Base-by-base conservation (phyloP, 768 basidiomycete species). In the Lactifluus volemus region DNA sequence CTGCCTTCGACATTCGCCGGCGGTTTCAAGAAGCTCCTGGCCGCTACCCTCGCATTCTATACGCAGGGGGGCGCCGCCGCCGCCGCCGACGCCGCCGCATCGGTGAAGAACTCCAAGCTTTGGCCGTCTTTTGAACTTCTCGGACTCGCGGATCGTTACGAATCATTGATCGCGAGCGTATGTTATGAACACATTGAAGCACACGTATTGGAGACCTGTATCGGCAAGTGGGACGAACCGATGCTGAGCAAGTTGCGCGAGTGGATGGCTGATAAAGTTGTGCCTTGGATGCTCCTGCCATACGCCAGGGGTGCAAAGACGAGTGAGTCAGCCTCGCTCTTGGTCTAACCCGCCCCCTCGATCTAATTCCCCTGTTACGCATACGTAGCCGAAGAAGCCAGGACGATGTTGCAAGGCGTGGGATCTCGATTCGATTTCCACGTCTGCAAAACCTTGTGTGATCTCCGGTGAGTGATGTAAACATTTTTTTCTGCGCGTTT, bases 401-500 rank as follows among this genome's bases (percentile, higher is more conserved):
- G 84, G 68, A 71, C 78, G 39, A 79, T 88, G 84, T 73, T 96
- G 53, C 82, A 85, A 67, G 86, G 86, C 2, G 84, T 92, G 14
- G 86, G 89, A 25, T 84, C 87, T 1, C 77, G 90, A 48, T 89
- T 98, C 68, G 95, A 98, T 66, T 95, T 92, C 66, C 90, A 96
- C 65, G 84, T 98, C 68, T 89, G 92, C 72, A 95, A 94, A 71
- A 91, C 88, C 2, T 75, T 98, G 29, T 92, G 89, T 69, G 89
- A 94, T 70, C 74, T 96, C 55, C 77, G 93, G 92, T 91, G 58
- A 41, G 80, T 21, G 25, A 42, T 39, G 38, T 54, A 10, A n/a
- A 14, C 19, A n/a, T 4, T 38, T 1, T 11, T 38, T 38, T 21
- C 17, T 14, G 41, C 6, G 25, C 6, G 25, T 19, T 9, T 2